phyloP scores from a whole-genome alignment of 768 basidiomycete species.

The Neoboletus subvelutipes region DNA sequence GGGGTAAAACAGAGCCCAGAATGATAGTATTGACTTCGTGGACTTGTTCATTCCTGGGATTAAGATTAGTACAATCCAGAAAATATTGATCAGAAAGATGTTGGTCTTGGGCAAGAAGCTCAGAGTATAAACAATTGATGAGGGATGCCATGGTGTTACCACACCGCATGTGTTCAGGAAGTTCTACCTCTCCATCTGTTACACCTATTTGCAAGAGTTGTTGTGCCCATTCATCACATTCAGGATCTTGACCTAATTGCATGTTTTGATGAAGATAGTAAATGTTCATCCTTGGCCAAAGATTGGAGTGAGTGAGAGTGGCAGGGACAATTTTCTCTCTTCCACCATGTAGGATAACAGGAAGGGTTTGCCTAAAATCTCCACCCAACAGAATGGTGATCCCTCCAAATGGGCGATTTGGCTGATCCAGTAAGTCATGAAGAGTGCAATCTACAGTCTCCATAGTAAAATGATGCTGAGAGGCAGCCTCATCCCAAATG shows the following conservation, averaged over 20 bases:
- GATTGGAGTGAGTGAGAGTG: slow-evolving; percentile 31
- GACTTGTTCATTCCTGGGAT: neutral
- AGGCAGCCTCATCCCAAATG: no score
- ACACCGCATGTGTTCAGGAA: slow-evolving; percentile 31
- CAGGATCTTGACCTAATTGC: slow-evolving; percentile 33
- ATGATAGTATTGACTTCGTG: neutral
- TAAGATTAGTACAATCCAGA: neutral
- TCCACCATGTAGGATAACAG: no score
- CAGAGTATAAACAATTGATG: slow-evolving; percentile 30
- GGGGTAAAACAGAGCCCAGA: neutral
- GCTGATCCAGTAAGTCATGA: no score
- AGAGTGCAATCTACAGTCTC: no score
- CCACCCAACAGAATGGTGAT: no score
- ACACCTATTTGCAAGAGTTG: slow-evolving; percentile 17
- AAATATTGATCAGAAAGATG: neutral
- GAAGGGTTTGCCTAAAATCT: no score
- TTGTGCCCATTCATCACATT: slow-evolving; percentile 31
- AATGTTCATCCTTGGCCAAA: slow-evolving; percentile 39
- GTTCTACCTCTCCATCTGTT: slow-evolving; percentile 15
- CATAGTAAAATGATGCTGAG: no score
- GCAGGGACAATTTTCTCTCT: no score
- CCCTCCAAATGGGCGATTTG: slow-evolving; percentile 32
- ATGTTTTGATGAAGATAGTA: slow-evolving; percentile 42
- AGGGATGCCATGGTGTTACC: slow-evolving; percentile 21
- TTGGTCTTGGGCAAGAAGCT: slow-evolving; percentile 22